Base-by-base conservation (phyloP, 2,329 filamentous ascomycete genomes). In the Colletotrichum sp. region DNA sequence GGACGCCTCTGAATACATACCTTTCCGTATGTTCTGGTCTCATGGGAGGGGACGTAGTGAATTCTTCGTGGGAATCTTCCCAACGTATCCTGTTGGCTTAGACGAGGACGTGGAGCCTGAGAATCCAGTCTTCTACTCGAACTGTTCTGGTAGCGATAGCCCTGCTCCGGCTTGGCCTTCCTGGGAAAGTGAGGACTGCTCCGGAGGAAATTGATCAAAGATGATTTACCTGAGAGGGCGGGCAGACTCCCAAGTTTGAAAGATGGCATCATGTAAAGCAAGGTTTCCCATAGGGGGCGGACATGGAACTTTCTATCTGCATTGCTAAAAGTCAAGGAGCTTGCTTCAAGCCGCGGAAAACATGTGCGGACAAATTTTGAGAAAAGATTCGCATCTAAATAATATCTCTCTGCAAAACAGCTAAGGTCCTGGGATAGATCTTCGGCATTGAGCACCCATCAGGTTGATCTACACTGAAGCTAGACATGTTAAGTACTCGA, bases 21-120 rank as follows among this genome's bases (percentile, higher is more conserved):
- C 73, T n/a, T 36, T 72, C 13, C 69, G 73, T 8, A 21, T 76
- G 30, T 63, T 62, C 13, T 76, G 69, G 69, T 44, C 65, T 24
- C 71, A 72, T 39, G 60, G 57, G 18, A 52, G 52, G 16, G 73
- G 73, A 8, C 36, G 24, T 18, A 64, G 73, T 6, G 16, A 39
- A 8, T 28, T 76, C 30, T 13, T 21, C 2, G 16, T 67, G 18
- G 13, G 8, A 26, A 8, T 68, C 13, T 36, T 21, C 8, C 49
- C 49, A 21, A 26, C 57, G 6, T 24, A 39, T 26, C 4, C 13
- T 18, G 18, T 21, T n/a, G 24, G 18, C 18, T 4, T 59, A 8
- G 39, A 49, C 16, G 26, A 52, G 10, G 39, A 28, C 2, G 24
- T 52, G 30, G 21, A 32, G 24, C 26, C 18, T 49, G 32, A 36